Conservation (phyloP, 2,329 filamentous ascomycete species). For the Pyrenochaeta sp. region DNA sequence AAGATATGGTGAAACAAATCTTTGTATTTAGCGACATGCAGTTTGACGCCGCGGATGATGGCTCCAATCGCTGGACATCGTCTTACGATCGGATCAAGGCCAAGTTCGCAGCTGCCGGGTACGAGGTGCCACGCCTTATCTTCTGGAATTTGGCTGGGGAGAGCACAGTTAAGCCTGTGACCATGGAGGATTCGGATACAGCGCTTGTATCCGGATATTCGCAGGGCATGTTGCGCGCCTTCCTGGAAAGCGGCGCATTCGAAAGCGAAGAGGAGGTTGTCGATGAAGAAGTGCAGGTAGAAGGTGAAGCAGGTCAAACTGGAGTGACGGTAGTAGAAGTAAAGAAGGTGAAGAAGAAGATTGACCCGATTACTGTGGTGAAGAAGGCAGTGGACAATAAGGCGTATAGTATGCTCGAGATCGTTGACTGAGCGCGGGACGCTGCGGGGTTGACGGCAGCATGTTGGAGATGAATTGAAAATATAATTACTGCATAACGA, state of each 20-base stretch:
- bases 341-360: constrained; percentile 43
- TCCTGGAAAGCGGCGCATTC: constrained; percentile 61
- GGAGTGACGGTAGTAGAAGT: constrained; percentile 40
- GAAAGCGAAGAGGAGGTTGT: constrained; percentile 51
- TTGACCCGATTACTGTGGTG: constrained; percentile 46
- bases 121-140: constrained; percentile 67
- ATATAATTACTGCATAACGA: no score
- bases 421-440: constrained; percentile 57
- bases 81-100: constrained; percentile 61
- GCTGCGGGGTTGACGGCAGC: not conserved
- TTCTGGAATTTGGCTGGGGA: constrained; percentile 67
- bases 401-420: constrained; percentile 64
- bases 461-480: not conserved
- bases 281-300: constrained; percentile 40
- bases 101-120: constrained; percentile 59
- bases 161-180: constrained; percentile 60
- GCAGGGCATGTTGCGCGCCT: constrained; percentile 66
- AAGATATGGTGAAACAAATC: constrained; percentile 68
- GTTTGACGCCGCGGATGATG: constrained; percentile 56
- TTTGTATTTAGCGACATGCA: constrained; percentile 72
- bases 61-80: constrained; percentile 49
- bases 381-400: constrained; percentile 63
- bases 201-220: constrained; percentile 65
- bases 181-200: constrained; percentile 55
- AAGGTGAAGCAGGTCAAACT: constrained; percentile 43